Percentiles rank a stretch among this genome's conserved stretches.
Evolutionary conservation across 345 rosid species (phyloP).

Genomic region (Arabis alpina): DNA sequence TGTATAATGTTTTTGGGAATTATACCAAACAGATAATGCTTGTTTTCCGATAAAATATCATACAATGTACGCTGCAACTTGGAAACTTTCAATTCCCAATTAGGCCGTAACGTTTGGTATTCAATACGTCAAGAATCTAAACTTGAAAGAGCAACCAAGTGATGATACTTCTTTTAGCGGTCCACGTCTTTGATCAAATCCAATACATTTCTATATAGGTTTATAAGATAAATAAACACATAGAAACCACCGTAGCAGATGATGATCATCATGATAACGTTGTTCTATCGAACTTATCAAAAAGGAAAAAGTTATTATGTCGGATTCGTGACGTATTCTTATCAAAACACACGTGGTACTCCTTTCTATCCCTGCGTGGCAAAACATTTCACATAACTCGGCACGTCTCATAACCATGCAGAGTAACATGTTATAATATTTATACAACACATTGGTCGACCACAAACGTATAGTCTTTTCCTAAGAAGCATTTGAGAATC

Average conservation of each 20-base stretch:
- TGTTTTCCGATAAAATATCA: neutral
- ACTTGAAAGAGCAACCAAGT: neutral
- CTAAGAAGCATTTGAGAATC: conserved; percentile 1
- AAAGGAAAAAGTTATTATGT: conserved; percentile 31
- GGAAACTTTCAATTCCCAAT: neutral
- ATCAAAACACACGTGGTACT: conserved; percentile 6
- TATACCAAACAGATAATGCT: neutral
- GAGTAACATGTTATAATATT: conserved; percentile 5
- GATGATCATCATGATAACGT: conserved; percentile 38
- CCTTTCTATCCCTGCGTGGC: conserved; percentile 9
- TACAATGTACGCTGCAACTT: neutral
- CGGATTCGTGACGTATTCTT: conserved; percentile 30
- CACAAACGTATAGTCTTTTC: conserved; percentile 2
- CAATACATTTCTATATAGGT: neutral
- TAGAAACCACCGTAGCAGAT: conserved; percentile 9
- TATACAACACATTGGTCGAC: conserved; percentile 6
- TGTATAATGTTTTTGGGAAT: neutral
- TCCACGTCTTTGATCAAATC: neutral
- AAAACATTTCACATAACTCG: conserved; percentile 9
- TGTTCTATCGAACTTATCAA: neutral
- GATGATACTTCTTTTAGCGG: neutral
- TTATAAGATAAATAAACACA: neutral
- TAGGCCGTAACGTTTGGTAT: neutral
- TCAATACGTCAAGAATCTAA: neutral
- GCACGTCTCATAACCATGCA: conserved; percentile 40